Evolutionary conservation across 2,329 filamentous ascomycete species (phyloP).

Genomic region (Clonostachys byssicola): DNA sequence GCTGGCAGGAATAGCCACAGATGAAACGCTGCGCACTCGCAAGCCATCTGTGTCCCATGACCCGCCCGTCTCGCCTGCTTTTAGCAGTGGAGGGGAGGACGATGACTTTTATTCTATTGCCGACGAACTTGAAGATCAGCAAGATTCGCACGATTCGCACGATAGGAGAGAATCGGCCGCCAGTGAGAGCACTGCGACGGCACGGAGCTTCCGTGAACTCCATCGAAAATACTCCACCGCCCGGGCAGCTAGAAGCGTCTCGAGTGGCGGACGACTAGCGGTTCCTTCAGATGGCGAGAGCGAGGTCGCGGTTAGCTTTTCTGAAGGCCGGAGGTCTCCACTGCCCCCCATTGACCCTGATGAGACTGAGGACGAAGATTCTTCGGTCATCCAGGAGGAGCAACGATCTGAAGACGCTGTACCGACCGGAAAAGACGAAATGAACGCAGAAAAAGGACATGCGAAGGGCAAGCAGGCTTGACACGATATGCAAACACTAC

Average conservation of each 20-base stretch:
- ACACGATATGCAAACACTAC: too few relatives aligned
- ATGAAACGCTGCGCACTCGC: constrained; percentile 66
- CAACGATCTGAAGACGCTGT: too few relatives aligned
- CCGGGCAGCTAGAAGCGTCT: constrained; percentile 36
- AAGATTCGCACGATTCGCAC: constrained; percentile 34
- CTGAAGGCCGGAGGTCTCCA: constrained; percentile 52
- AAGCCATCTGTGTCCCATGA: constrained; percentile 37
- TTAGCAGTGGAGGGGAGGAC: constrained; percentile 23
- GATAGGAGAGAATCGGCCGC: constrained; percentile 57
- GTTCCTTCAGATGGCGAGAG: constrained; percentile 56
- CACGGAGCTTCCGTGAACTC: constrained; percentile 59
- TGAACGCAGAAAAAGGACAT: too few relatives aligned
- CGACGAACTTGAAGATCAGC: constrained; percentile 32
- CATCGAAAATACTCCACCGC: constrained; percentile 56
- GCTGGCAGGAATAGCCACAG: constrained; percentile 71
- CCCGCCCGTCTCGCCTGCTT: constrained; percentile 23
- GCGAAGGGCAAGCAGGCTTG: too few relatives aligned
- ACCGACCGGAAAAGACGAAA: too few relatives aligned
- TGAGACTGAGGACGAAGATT: constrained; percentile 7
- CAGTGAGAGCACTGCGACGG: constrained; percentile 64
- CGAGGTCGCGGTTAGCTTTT: constrained; percentile 55
- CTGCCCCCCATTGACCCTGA: constrained; percentile 43
- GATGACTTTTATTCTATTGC: constrained; percentile 52
- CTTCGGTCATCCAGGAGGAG: neutral
- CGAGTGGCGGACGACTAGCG: constrained; percentile 33